phyloP scores from a whole-genome alignment of 805 yeast species.

The Maudiozyma serrabonitensis region DNA sequence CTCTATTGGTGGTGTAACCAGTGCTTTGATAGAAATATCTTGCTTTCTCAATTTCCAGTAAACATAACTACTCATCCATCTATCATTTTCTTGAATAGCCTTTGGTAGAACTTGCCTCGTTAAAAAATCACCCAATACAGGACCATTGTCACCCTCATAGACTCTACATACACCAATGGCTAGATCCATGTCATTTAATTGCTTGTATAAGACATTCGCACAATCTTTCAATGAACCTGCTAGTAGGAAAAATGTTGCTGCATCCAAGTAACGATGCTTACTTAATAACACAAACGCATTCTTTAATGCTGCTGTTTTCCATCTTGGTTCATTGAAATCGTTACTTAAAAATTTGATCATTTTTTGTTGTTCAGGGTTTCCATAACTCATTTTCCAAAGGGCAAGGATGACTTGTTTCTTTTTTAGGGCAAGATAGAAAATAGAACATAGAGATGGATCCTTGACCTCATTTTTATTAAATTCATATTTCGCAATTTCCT shows the following conservation, averaged over 20 bases:
- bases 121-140: conserved; percentile 42
- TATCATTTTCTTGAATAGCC: conserved; percentile 53
- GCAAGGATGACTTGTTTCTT: conserved; percentile 71
- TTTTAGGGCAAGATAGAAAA: conserved; percentile 67
- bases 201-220: conserved; percentile 59
- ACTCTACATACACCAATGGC: conserved; percentile 78
- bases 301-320: conserved; percentile 84
- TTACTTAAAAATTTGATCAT: conserved; percentile 68
- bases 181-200: conserved; percentile 57
- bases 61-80: conserved; percentile 79
- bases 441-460: conserved; percentile 67
- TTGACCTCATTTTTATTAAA: conserved; percentile 45
- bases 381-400: conserved; percentile 69
- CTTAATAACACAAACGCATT: conserved; percentile 87
- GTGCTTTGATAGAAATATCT: conserved; percentile 48
- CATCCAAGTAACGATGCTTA: conserved; percentile 77
- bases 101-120: conserved; percentile 41
- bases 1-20: conserved; percentile 46
- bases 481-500: conserved; percentile 61
- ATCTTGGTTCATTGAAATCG: conserved; percentile 64
- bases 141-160: conserved; percentile 55
- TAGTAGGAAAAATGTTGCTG: conserved; percentile 79
- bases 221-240: conserved; percentile 72
- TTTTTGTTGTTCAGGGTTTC: conserved; percentile 74
- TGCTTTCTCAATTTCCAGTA: conserved; percentile 54